Base-by-base conservation (phyloP, 805 yeast species). In the Metschnikowia drakensbergensis region DNA sequence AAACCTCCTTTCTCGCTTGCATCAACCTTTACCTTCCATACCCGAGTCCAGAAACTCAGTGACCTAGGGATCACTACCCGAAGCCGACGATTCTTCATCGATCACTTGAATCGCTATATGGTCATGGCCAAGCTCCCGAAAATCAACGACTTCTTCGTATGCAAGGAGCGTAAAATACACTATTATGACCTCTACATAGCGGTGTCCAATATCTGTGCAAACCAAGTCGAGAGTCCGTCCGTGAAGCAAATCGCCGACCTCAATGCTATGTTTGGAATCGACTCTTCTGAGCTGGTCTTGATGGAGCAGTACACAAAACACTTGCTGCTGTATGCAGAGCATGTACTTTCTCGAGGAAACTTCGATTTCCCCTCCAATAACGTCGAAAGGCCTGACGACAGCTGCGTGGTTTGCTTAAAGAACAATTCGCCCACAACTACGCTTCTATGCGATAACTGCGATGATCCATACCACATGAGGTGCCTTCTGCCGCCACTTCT, bases 371-470 rank as follows among this genome's bases (percentile, higher is more conserved):
- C 72, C 0, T 69, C 63, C 44, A 55, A 61, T 8, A 69, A 65
- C 38, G 63, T 62, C 31, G 68, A 61, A n/a, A 42, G 7, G 30
- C 40, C 49, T 1, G 52, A 49, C 10, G 55, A 55, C n/a, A 68
- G 67, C 40, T 79, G 84, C 50, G 56, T 66, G 48, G 59, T 81
- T 0, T 85, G 90, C 57, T 71, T 74, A 17, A 65, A 61, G 9
- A 64, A 68, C 46, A 71, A 73, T 45, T 63, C 74, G 6, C 81
- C 83, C 0, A 64, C 68, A 2, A 64, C 69, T 29, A 79, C 81
- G 3, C 63, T 84, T 23, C 59, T 80, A 5, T 91, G 97, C 63
- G 87, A 83, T 56, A 85, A 85, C 34, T 91, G 97, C 60, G 81
- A 84, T 50, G 76, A 75, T 45, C 76, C 80, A 1, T 88, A 70